A percentile compares a stretch with the other conserved stretches of the same genome.
Conservation (phyloP, 768 basidiomycete species). For the Lentinula raphanica region DNA sequence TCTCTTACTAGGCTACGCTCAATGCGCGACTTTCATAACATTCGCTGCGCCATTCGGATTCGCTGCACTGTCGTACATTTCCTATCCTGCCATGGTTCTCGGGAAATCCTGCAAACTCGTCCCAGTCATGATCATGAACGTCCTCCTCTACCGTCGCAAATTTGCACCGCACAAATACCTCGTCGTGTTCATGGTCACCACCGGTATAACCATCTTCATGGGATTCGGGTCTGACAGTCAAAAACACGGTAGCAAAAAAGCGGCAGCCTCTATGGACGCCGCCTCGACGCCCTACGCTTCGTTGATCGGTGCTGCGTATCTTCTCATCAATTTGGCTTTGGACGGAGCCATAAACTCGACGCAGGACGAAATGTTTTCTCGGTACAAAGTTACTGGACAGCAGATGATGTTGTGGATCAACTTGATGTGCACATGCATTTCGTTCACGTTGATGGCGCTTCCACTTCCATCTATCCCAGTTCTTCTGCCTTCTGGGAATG, state of each 20-base stretch:
- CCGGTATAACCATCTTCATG: constrained; percentile 94
- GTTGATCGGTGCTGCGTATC: constrained; percentile 67
- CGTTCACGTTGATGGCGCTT: constrained; percentile 62
- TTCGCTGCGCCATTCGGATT: constrained; percentile 94
- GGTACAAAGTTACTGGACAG: constrained; percentile 72
- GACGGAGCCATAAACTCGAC: constrained; percentile 95
- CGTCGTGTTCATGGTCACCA: constrained; percentile 89
- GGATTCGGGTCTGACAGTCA: constrained; percentile 62
- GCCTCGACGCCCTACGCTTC: constrained; percentile 46
- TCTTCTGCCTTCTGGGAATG: constrained; percentile 60
- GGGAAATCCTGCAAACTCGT: constrained; percentile 99
- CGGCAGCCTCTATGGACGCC: constrained; percentile 21
- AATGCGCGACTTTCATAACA: constrained; percentile 85
- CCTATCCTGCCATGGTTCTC: constrained; percentile 98
- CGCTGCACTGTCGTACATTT: constrained; percentile 90
- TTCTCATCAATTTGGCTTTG: constrained; percentile 80
- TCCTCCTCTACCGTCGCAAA: constrained; percentile 86
- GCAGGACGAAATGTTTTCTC: constrained; percentile 92
- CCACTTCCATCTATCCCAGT: constrained; percentile 82
- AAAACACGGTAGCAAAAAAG: constrained; percentile 33
- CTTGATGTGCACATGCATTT: constrained; percentile 72
- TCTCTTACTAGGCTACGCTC: constrained; percentile 72
- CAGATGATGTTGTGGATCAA: constrained; percentile 99
- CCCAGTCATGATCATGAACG: constrained; percentile 97
- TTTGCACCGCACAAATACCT: constrained; percentile 95